A percentile compares a stretch with the other conserved stretches of the same genome.
These are phyloP conservation scores for Cryptococcus jaspeensis DNA, from an alignment of 1,284 basidiomycete genomes.

Conservation along the genomic window DNA sequence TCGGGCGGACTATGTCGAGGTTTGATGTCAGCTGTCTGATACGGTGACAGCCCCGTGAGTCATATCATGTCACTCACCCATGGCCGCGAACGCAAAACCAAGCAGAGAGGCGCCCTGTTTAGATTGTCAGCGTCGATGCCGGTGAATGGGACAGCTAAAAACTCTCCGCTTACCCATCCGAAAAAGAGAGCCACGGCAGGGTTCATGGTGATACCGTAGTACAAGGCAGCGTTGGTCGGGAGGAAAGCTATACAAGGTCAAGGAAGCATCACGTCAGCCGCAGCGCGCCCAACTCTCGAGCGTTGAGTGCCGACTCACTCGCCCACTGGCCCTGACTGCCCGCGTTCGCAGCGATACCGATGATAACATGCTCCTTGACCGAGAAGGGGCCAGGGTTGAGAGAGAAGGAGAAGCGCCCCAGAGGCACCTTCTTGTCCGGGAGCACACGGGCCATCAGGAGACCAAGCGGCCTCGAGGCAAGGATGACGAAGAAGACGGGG, in stretches of 20 bases:
- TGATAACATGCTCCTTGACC: constrained; percentile 74
- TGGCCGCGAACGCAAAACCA: constrained; percentile 21
- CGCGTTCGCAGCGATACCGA: constrained; percentile 85
- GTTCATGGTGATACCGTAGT: constrained; percentile 23
- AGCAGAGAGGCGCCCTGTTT: constrained; percentile 12
- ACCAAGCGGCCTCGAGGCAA: constrained; percentile 53
- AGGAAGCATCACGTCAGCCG: neutral
- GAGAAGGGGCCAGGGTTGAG: constrained; percentile 96
- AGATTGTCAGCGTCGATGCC: neutral
- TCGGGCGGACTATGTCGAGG: constrained; percentile 10
- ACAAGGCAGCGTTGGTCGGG: constrained; percentile 20
- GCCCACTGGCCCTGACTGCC: constrained; percentile 19
- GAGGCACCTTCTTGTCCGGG: constrained; percentile 69
- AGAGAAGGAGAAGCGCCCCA: constrained; percentile 65
- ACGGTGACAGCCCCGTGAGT: too few relatives aligned
- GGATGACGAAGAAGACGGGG: constrained; percentile 24
- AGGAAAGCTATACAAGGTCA: constrained; percentile 3
- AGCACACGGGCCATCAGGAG: constrained; percentile 76
- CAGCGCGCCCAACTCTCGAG: too few relatives aligned
- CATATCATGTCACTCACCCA: constrained; percentile 2
- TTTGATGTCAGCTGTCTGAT: neutral
- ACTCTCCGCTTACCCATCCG: constrained; percentile 18
- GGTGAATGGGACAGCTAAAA: neutral
- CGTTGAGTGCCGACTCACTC: constrained; percentile 3
- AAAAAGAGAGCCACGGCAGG: constrained; percentile 22